Evolutionary conservation across 345 rosid species (phyloP), one percentile per base, ranked within the genome.

Genomic region (Populus tremula): DNA sequence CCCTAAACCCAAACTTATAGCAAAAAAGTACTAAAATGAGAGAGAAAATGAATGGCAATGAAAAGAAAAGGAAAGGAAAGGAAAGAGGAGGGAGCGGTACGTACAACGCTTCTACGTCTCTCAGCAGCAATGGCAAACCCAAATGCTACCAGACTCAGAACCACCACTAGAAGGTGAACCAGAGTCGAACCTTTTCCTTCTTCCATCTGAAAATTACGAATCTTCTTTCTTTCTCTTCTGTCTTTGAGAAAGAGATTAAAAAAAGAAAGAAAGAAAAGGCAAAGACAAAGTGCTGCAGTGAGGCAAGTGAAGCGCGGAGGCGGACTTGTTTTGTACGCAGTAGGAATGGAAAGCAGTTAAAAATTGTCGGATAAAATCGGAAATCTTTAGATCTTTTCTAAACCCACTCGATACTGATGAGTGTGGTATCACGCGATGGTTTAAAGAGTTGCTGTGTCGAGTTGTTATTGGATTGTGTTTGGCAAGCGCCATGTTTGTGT

Each of bases 121-220:
- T 93, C 99, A 31, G 99, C 99, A 71, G 99, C 99, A 82, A 96
- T 81, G 86, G 99, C 85, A 81, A 93, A 95, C 54, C 97, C 98
- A 72, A 96, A 96, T 31, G 99, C 98, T 25, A 93, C 90, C 77
- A 96, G 87, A 78, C 97, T 80, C n/a, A 93, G 92, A 35, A 89
- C 83, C 66, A 93, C 88, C 77, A 92, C 91, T 20, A 91, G 81
- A 75, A 96, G 77, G 82, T 92, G 89, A 20, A 96, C 96, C 8
- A 96, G 80, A 61, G 91, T 88, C 6, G 93, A 92, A 68, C 92
- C 93, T 77, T 86, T 68, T 13, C 80, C 66, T 45, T 73, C 74
- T 67, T 74, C 78, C 78, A 78, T 72, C 49, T 66, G 53, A 11
- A 33, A 67, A 45, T 4, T 39, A 25, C 54, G 25, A 31, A 7